Conservation (phyloP, 139 green algal genomes). For the Raphidocelis subcapitata region DNA sequence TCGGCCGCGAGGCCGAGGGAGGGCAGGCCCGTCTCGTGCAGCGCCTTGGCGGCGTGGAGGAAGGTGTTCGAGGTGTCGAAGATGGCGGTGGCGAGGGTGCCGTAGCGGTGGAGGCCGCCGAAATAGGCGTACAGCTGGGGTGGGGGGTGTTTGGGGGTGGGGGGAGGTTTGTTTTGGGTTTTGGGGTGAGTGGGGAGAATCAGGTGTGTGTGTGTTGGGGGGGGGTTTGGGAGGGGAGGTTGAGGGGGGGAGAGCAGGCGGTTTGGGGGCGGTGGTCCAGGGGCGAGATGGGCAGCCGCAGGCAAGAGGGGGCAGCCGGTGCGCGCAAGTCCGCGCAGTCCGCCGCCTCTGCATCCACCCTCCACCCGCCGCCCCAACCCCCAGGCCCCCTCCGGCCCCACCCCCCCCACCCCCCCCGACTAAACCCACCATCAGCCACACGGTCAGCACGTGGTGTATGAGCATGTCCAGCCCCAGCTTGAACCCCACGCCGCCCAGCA, state of each 20-base stretch:
- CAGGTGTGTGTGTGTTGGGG: no score
- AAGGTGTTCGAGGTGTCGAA: slow-evolving; percentile 51
- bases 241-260: no score
- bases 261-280: no score
- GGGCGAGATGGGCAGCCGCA: background rate
- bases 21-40: slow-evolving; percentile 22
- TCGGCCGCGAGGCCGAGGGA: slow-evolving; percentile 1
- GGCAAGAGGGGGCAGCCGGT: background rate
- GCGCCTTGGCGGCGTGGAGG: slow-evolving; percentile 49
- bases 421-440: slow-evolving; percentile 36
- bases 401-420: background rate
- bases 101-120: slow-evolving; percentile 30
- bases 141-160: no score
- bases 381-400: no score
- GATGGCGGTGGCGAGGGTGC: slow-evolving; percentile 36
- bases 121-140: slow-evolving; percentile 27
- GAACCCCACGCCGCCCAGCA: slow-evolving; percentile 32
- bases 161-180: no score
- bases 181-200: no score
- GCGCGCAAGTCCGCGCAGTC: no score
- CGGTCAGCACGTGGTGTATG: slow-evolving; percentile 47
- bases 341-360: no score
- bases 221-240: no score
- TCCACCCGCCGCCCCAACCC: no score
- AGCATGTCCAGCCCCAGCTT: slow-evolving; percentile 42